Evolutionary conservation across 352 stramenopile genomes (phyloP).

Genomic region (Pythium scleroteichum): DNA sequence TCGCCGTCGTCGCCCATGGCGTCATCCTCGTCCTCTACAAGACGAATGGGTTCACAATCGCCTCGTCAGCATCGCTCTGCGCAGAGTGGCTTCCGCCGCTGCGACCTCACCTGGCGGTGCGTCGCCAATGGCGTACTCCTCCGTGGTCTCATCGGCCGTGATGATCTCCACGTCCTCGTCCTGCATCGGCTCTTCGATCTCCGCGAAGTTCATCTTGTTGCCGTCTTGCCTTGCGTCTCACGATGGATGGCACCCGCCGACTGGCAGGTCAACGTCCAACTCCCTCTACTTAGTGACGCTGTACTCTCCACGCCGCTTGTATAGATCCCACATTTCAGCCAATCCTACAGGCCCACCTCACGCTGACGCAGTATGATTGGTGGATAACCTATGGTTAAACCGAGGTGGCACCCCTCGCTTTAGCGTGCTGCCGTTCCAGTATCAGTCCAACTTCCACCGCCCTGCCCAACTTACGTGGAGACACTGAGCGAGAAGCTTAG

Average conservation of each 20-base stretch:
- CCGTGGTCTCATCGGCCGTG: conserved; percentile 68
- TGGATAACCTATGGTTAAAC: neutral
- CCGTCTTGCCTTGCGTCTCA: neutral
- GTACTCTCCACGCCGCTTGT: conserved; percentile 8
- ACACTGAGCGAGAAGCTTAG: conserved; percentile 12
- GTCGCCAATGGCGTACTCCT: conserved; percentile 86
- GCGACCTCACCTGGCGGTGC: conserved; percentile 52
- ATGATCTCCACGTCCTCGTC: conserved; percentile 85
- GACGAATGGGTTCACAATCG: conserved; percentile 1
- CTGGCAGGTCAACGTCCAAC: conserved; percentile 19
- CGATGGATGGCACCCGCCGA: conserved; percentile 12
- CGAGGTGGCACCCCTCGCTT: conserved; percentile 14
- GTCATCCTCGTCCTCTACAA: conserved; percentile 73
- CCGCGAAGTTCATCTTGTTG: conserved; percentile 36
- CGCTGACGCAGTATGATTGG: conserved; percentile 15
- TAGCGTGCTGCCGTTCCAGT: neutral
- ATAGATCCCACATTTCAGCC: conserved; percentile 15
- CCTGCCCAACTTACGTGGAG: conserved; percentile 23
- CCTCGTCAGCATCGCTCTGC: conserved; percentile 1
- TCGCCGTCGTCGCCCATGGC: conserved; percentile 50
- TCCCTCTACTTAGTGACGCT: conserved; percentile 10
- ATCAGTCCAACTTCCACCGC: neutral
- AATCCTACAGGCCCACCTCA: conserved; percentile 41
- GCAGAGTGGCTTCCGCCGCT: neutral
- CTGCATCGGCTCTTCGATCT: conserved; percentile 40